Evolutionary conservation across 2,329 filamentous ascomycete species (phyloP), one percentile per base, ranked within the genome.

Genomic region (Penicillium occitanis): DNA sequence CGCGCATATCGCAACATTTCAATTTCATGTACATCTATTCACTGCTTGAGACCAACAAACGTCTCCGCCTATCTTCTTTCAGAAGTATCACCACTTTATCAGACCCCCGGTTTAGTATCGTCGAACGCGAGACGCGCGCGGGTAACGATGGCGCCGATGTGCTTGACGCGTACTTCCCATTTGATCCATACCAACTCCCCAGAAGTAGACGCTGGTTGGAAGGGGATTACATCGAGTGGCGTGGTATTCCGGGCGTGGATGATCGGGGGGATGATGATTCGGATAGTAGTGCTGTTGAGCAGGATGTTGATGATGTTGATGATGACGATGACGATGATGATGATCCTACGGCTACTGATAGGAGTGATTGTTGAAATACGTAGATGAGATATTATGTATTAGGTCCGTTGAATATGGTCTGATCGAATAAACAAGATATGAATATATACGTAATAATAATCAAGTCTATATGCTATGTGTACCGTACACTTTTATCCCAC

Each of bases 111-210:
- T 81, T 80, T 66, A 77, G 73, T 61, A 77, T 79, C 17, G 76
- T 81, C 3, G 83, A 85, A 64, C 84, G 87, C 57, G 86, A 88
- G 70, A 86, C 82, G 64, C 82, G 73, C 67, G 81, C 77, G 66
- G 80, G 88, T 63, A 90, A 91, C 66, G 92, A 97, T 70, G 88
- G 89, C 68, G 90, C 88, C 73, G 89, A 94, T 73, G 90, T 97
- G 77, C 85, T 99, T 1, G 93, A 98, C 71, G 91, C 93, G 0
- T 97, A 96, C 77, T 99, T 98, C 74, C 95, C 95, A 0, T 99
- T 99, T 73, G 95, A 99, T 75, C 96, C 96, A 2, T 99, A 98
- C 77, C 90, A 94, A 73, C 82, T 99, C 60, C 93, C 93, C 0
- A 83, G 88, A 70, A 97, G 93, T 77, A 92, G 91, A 78, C 86